Base-by-base conservation (phyloP, 2,329 filamentous ascomycete species). In the Trichoderma arundinaceum region DNA sequence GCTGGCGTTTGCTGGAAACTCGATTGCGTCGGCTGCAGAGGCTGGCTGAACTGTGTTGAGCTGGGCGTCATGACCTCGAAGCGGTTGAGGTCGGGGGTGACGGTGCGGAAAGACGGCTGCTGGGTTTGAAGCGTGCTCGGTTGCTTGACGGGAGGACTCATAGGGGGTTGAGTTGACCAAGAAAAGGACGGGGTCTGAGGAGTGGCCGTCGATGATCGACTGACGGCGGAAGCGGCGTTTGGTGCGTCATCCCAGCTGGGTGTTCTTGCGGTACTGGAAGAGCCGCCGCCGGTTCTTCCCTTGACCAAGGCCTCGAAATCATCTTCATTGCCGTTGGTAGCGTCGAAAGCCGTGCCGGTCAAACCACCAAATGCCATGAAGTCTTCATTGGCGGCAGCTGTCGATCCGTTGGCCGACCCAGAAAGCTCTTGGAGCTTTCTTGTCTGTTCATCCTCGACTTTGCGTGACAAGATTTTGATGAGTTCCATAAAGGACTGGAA, bases 231-330 rank as follows among this genome's bases (percentile, higher is more conserved):
- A 3, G 72, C 73, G 4, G 77, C 72, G 1, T 75, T 69, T 10
- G 78, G 73, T 17, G 74, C 69, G 9, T 79, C 74, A 62, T 87
- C 85, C 86, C 86, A 88, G 63, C 82, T 80, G 1, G 75, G 69
- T 52, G 76, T 74, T 68, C 84, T 81, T 35, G 41, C 28, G n/a
- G 81, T 49, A 72, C 81, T 76, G 0, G 81, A 74, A 43, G 78
- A 78, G 12, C 67, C 68, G 19, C 73, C 72, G 65, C 74, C 77
- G 33, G 73, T 71, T 19, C 77, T 78, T 8, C 94, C 94, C 73
- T 96, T 92, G 59, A 99, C 94, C 2, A 99, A 86, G 1, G 87
- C 87, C 75, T 97, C 94, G 73, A 98, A 99, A 73, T 96, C 92
- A 66, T 90, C 86, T 56, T 90, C 84, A 2, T 81, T 83, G 4